Evolutionary conservation across 2,329 filamentous ascomycete genomes (phyloP), one percentile per base, ranked within the genome.

Genomic region (Colletotrichum graminicola): DNA sequence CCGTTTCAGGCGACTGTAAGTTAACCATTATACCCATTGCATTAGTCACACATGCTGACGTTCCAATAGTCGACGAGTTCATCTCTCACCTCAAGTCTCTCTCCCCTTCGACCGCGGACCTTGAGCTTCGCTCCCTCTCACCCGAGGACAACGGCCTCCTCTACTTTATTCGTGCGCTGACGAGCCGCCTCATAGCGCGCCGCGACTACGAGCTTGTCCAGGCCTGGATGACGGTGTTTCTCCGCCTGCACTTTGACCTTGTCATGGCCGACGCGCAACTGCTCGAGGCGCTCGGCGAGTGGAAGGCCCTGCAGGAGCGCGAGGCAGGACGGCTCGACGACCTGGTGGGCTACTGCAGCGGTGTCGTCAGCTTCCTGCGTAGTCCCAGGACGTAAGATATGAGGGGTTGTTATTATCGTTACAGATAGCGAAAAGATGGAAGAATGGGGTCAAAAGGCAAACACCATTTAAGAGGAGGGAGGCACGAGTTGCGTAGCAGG

Each of bases 161-260:
- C 0, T 86, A 90, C 64, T 99, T 99, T 78, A 91, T 98, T 62
- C 81, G 84, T n/a, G 94, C 94, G 1, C 82, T 99, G 67, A 97
- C 93, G 0, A 86, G 84, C 65, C 87, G 92, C 16, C 84, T 98
- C 63, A 82, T 84, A 54, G 85, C 89, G 62, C 90, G 91, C 74
- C 89, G 89, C 59, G 96, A 98, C 80, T 99, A 97, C 80, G 96
- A 99, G 82, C 87, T 99, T 49, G 93, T 94, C 21, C 95, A 98
- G 81, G 94, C 94, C 0, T 99, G 96, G 95, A 98, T 99, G 94
- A 91, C 92, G 2, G 95, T 98, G 1, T 97, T 98, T 77, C 80
- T 99, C 71, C 89, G 91, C 59, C 84, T 97, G 51, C 95, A 98
- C 80, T 88, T 88, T 73, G 88, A 90, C 74, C 74, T 86, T 47